These are phyloP conservation scores for Neodidymelliopsis sp. DNA, from an alignment of 2,329 filamentous ascomycete species.

Conservation along the genomic window DNA sequence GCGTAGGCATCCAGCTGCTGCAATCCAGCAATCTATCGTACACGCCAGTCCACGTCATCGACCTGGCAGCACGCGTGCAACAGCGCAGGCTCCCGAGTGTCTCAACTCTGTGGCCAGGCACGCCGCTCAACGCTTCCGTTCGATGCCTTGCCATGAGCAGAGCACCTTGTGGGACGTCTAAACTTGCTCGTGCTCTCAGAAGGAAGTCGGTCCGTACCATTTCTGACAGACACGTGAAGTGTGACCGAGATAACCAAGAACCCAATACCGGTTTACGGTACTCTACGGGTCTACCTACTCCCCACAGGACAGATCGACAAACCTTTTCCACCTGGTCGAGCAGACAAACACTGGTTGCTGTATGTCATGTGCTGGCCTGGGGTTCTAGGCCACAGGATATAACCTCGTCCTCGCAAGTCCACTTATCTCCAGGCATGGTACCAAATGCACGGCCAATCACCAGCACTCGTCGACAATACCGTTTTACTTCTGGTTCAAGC, in stretches of 20 bases:
- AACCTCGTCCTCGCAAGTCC: slow-evolving; percentile 1
- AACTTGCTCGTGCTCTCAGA: slow-evolving; percentile 3
- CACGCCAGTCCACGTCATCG: slow-evolving; percentile 4
- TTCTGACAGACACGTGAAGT: slow-evolving; percentile 5
- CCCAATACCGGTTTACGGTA: no score
- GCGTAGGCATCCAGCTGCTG: slow-evolving; percentile 1
- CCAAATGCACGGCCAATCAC: slow-evolving; percentile 4
- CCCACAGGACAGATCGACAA: slow-evolving; percentile 7
- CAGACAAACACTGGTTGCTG: slow-evolving; percentile 11
- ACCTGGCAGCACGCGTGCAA: neutral
- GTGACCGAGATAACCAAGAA: slow-evolving; percentile 11
- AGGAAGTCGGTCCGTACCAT: slow-evolving; percentile 7
- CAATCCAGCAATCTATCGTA: slow-evolving; percentile 1
- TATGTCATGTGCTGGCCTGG: slow-evolving; percentile 13
- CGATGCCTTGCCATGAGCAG: neutral
- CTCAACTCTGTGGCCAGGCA: neutral
- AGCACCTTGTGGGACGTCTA: neutral
- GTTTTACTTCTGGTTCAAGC: slow-evolving; percentile 4
- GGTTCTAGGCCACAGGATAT: slow-evolving; percentile 16
- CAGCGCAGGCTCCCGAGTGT: neutral
- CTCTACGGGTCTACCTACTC: no score
- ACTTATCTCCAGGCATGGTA: slow-evolving; percentile 8
- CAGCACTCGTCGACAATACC: neutral
- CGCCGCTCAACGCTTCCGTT: neutral
- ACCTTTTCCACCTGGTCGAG: slow-evolving; percentile 10